phyloP scores from a whole-genome alignment of 2,329 filamentous ascomycete genomes.

The Epicoccum nigrum region DNA sequence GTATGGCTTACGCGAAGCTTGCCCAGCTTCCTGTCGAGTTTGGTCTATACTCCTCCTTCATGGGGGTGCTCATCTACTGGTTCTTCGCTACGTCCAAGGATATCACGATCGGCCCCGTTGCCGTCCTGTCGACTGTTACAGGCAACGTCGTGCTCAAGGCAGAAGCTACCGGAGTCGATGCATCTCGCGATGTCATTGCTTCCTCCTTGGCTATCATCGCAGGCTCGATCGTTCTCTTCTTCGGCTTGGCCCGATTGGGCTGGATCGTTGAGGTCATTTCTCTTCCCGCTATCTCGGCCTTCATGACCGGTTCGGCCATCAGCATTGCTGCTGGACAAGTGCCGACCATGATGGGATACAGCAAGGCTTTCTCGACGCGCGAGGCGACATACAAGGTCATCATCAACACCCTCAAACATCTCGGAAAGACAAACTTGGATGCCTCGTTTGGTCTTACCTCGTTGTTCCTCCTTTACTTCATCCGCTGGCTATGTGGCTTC shows the following conservation, averaged over 20 bases:
- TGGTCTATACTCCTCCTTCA: conserved; percentile 93
- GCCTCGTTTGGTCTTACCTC: conserved; percentile 87
- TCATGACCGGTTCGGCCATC: conserved; percentile 96
- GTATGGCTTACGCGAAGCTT: conserved; percentile 91
- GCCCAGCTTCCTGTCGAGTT: conserved; percentile 79
- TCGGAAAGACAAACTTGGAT: conserved; percentile 67
- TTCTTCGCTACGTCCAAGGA: conserved; percentile 98
- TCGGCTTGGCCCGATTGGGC: conserved; percentile 80
- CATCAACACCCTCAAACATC: conserved; percentile 80
- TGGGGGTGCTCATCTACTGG: conserved; percentile 95
- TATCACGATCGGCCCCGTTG: conserved; percentile 95
- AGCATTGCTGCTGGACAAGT: conserved; percentile 87
- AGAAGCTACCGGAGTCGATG: conserved; percentile 41
- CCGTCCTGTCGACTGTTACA: conserved; percentile 89
- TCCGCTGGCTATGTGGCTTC: conserved; percentile 66
- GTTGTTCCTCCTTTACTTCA: conserved; percentile 74
- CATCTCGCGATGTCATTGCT: conserved; percentile 53
- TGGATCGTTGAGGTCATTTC: conserved; percentile 97
- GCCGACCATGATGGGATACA: conserved; percentile 79
- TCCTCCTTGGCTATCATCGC: conserved; percentile 75
- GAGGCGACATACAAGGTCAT: conserved; percentile 82
- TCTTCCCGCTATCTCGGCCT: conserved; percentile 87
- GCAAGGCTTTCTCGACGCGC: conserved; percentile 69
- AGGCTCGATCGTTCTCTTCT: conserved; percentile 77
- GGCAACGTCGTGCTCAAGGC: conserved; percentile 77